A percentile compares a stretch with the other conserved stretches of the same genome.
phyloP scores from a whole-genome alignment of 23 red algal genomes.

The Gracilaria domingensis region DNA sequence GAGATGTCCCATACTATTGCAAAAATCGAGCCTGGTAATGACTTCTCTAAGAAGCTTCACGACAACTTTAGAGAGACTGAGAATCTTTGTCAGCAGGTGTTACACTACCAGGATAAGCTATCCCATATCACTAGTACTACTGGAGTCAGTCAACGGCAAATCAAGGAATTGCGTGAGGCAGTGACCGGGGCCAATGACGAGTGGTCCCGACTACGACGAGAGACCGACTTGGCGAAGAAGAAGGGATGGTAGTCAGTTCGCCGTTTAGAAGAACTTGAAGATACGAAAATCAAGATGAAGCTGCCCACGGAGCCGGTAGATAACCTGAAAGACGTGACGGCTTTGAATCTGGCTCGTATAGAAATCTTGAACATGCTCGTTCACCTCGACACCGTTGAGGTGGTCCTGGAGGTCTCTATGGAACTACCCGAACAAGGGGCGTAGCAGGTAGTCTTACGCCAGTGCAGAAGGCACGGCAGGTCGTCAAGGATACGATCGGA shows the following conservation, averaged over 20 bases:
- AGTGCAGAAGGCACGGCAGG: constrained; percentile 55
- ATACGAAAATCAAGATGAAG: constrained; percentile 30
- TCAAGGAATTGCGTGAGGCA: constrained; percentile 68
- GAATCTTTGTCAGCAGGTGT: constrained; percentile 53
- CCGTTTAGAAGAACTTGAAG: constrained; percentile 60
- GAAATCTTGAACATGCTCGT: constrained; percentile 36
- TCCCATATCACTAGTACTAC: constrained; percentile 60
- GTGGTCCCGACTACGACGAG: constrained; percentile 58
- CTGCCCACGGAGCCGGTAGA: constrained; percentile 19
- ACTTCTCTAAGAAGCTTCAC: constrained; percentile 71
- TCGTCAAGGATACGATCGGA: constrained; percentile 70
- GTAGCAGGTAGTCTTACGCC: constrained; percentile 23
- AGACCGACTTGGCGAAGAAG: constrained; percentile 59
- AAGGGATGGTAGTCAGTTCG: constrained; percentile 51
- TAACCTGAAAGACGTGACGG: constrained; percentile 50
- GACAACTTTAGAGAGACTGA: constrained; percentile 70
- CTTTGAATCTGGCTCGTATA: constrained; percentile 43
- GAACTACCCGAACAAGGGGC: constrained; percentile 26
- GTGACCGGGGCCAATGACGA: constrained; percentile 61
- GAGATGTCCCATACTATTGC: constrained; percentile 60
- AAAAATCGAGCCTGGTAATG: constrained; percentile 58
- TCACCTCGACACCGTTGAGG: constrained; percentile 20
- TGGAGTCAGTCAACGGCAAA: constrained; percentile 61
- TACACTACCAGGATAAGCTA: constrained; percentile 68
- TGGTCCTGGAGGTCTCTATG: constrained; percentile 37